Evolutionary conservation across 495 filamentous ascomycete species (phyloP), one percentile per base, ranked within the genome.

Genomic region (Cercophora scortea): DNA sequence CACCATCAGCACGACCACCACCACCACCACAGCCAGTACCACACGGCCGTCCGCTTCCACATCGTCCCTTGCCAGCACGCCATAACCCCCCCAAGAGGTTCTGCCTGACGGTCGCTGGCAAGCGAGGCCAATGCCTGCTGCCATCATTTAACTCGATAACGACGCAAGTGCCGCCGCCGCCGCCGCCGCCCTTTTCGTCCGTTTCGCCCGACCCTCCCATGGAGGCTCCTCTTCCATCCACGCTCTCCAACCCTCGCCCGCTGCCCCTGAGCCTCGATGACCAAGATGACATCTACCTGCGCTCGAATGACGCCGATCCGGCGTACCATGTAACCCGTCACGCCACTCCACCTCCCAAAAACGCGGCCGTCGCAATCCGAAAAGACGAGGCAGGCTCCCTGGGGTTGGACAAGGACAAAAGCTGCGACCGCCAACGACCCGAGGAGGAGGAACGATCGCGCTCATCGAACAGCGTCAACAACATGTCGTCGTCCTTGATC

Each of bases 401-500:
- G 6, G 13, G 8, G n/a, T 25, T 53, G 5, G 53, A 59, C 39
- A 60, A 40, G 32, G 60, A 56, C 34, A 57, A 75, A 45, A 72
- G 60, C 51, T 74, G 67, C 54, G 61, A 71, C 45, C 65, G 71
- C 34, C 56, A 66, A 51, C 62, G 69, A 43, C 64, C 69, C 15
- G 70, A 71, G 41, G 73, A 74, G 59, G 62, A 69, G 43, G 66
- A 70, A 47, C 53, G 60, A 15, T 45, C 44, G 19, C 60, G 64
- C 8, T 45, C 55, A 56, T 66, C 50, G 48, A 62, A 52, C 49
- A 72, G 44, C 61, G 62, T 69, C 46, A 62, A 55, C 47, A 75
- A 67, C 55, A 74, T 78, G 67, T 72, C 74, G 39, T 68, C 72
- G 49, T 64, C 71, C 48, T 60, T 78, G 18, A 78, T 77, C 42